Conservation (phyloP, 208 protist genomes). For the Leptomonas pyrrhocoris region DNA sequence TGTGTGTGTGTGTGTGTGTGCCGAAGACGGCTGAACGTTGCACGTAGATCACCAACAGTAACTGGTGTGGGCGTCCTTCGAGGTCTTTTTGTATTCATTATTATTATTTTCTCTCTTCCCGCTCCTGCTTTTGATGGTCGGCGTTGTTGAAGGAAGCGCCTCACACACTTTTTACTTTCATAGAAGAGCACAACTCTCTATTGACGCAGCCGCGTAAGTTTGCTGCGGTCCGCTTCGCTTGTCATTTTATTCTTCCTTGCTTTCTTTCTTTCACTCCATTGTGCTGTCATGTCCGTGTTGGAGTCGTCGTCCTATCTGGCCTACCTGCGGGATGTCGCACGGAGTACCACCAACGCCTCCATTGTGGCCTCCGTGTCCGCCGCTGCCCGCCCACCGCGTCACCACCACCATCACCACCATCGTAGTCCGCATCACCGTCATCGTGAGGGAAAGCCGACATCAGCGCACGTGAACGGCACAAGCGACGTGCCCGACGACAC, state of each 20-base stretch:
- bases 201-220: no score
- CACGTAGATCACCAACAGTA: no score
- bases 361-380: background rate
- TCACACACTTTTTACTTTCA: background rate
- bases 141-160: background rate
- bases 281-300: conserved; percentile 13
- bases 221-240: no score
- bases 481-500: background rate
- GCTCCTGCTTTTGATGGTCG: background rate
- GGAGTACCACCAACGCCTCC: conserved; percentile 9
- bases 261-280: background rate
- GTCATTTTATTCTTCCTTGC: background rate
- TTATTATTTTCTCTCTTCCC: no score
- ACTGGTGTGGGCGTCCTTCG: no score
- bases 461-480: no score
- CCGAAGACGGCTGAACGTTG: no score
- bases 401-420: background rate
- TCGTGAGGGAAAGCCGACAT: background rate
- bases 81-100: no score
- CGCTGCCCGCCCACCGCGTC: background rate
- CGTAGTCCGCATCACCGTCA: background rate
- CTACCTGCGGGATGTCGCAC: conserved; percentile 32
- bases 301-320: conserved; percentile 23
- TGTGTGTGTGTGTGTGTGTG: no score
- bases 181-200: no score